Base-by-base conservation (phyloP, 176 grass and related monocot species). In the Paspalum vaginatum region DNA sequence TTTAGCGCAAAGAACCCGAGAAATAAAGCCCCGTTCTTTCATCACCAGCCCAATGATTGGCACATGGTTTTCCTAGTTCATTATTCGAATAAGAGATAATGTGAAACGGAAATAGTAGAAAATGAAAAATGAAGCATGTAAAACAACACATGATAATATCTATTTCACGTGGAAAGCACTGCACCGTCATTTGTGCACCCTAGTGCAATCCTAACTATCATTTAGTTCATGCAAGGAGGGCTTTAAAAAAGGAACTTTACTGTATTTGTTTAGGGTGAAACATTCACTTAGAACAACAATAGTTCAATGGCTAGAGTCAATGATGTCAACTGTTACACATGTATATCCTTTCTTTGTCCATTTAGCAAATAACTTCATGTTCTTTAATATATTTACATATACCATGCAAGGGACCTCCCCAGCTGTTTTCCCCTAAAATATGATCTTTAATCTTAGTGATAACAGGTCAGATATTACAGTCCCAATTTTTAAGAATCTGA, bases 11-110 rank as follows among this genome's bases (percentile, higher is more conserved):
- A 98, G 85, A 39, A 98, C 45, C 27, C 84, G 86, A 26, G 92
- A 98, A 44, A 98, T 93, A 53, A 95, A 79, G 62, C 95, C 95
- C 81, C 84, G 87, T n/a, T 93, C 92, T n/a, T 88, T 89, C 95
- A 95, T 95, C 76, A 95, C 95, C 81, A 98, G 84, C 64, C 95
- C 92, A 68, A 98, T 95, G 53, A 93, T 91, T 2, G 95, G 90
- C 73, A 98, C 90, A 71, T 95, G 81, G 17, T 85, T 81, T 89
- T 91, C 92, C 90, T 91, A 93, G 88, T 81, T 83, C 81, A 94
- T 85, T 78, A 93, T 93, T 91, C 52, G 83, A 84, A 77, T 77
- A 78, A 68, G 84, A 89, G 68, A 72, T 67, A 25, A 44, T 68
- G 59, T 61, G 70, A 86, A 74, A 82, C 86, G 77, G 45, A 42